Evolutionary conservation across 2,329 filamentous ascomycete genomes (phyloP), one percentile per base, ranked within the genome.

Genomic region (Juglanconis oblonga): DNA sequence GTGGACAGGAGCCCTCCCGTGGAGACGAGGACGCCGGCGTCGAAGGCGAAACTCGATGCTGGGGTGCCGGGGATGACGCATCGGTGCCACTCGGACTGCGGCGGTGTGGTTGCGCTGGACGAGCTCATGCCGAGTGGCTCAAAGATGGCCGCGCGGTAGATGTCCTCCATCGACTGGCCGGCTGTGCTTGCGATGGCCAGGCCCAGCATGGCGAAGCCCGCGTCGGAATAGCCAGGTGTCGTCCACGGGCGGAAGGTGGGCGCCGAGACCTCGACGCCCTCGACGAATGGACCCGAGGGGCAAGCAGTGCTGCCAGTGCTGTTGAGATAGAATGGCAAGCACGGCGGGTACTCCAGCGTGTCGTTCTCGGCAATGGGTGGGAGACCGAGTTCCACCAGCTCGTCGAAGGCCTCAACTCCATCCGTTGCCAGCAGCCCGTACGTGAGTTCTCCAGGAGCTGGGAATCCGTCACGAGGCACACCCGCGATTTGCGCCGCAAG

Each of bases 1-100:
- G 69, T 71, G 31, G 69, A 69, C 65, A 73, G 76, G 11, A 75
- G 50, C 2, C 71, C 72, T 9, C 69, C 73, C 9, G 71, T 66
- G 9, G 66, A 62, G 14, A 49, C 56, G 13, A 64, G 63, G 50
- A 67, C 63, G 10, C 61, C 65, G 31, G 64, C 64, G 29, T 63
- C 52, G 10, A 32, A 40, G 1, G 63, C 58, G 44, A 67, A 67
- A 3, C 1, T 57, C 29, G 8, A 6, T 3, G 33, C 17, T 1
- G 36, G 11, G 7, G 51, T 44, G 2, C 57, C 64, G 8, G 58
- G 52, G 33, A 69, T 67, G 9, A 68, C 67, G 32, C 63, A 65
- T 14, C 64, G 64, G 7, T 55, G 11, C 48, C 59, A 67, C 8
- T 52, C 60, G 13, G 55, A 38, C 3, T 58, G 38, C 5, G 66